Percentiles rank a stretch among this genome's conserved stretches.
Evolutionary conservation across 352 stramenopile species (phyloP).

Genomic region (Detonula confervacea): DNA sequence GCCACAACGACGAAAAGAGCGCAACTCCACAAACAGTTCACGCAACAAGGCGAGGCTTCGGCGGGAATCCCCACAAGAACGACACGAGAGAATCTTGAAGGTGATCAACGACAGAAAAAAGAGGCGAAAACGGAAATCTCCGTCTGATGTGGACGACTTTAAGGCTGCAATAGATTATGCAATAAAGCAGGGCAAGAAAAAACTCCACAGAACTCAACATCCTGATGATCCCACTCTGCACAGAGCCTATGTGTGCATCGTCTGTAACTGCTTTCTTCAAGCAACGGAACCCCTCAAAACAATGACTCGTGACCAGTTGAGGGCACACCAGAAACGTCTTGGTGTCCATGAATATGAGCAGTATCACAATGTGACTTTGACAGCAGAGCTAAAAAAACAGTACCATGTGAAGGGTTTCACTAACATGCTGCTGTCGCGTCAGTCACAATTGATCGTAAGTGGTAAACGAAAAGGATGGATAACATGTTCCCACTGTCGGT

Average conservation of each 20-base stretch:
- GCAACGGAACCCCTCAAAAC: neutral
- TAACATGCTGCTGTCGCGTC: slow-evolving; percentile 19
- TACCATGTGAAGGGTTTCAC: neutral
- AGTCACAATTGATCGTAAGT: too few relatives aligned
- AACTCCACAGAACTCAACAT: slow-evolving; percentile 3
- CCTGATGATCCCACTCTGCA: neutral
- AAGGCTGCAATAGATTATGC: too few relatives aligned
- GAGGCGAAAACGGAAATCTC: neutral
- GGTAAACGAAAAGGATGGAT: too few relatives aligned
- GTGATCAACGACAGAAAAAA: neutral
- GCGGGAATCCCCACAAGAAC: neutral
- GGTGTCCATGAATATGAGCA: slow-evolving; percentile 14
- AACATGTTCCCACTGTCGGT: neutral
- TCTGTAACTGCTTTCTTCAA: neutral
- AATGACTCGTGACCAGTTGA: neutral
- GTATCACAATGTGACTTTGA: slow-evolving; percentile 3
- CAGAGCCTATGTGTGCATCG: neutral
- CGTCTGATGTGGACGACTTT: neutral
- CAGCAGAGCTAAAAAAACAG: neutral
- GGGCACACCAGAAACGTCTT: neutral
- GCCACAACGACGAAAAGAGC: neutral
- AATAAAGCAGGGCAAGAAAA: slow-evolving; percentile 14
- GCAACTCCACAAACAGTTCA: neutral
- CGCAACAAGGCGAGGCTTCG: neutral
- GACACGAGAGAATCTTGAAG: neutral